Conservation (phyloP, 2,329 filamentous ascomycete genomes). For the Hypoxylon sp. region DNA sequence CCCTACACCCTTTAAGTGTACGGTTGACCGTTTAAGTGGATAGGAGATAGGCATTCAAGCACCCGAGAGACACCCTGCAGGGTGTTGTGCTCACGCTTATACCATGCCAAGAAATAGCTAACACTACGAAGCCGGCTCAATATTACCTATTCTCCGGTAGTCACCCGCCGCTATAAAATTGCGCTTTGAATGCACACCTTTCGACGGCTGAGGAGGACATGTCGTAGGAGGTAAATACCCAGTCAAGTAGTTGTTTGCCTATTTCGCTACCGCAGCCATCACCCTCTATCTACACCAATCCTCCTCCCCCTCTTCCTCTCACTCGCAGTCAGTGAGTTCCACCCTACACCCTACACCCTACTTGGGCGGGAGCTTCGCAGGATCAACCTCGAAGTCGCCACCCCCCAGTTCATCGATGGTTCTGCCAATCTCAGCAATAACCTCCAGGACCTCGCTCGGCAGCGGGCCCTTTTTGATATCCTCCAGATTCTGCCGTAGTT, state of each 20-base stretch:
- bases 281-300: not conserved
- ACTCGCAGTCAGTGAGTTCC: too few relatives aligned
- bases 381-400: slow-evolving; percentile 47
- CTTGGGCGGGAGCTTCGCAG: slow-evolving; percentile 20
- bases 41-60: not conserved
- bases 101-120: not conserved
- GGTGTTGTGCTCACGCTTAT: not conserved
- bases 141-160: not conserved
- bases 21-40: too few relatives aligned
- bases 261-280: not conserved
- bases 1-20: too few relatives aligned
- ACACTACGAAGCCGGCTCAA: not conserved
- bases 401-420: slow-evolving; percentile 25
- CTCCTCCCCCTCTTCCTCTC: too few relatives aligned
- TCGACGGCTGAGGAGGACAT: too few relatives aligned
- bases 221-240: too few relatives aligned
- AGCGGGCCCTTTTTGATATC: slow-evolving; percentile 23
- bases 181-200: not conserved
- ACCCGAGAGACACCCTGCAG: too few relatives aligned
- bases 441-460: slow-evolving; percentile 24
- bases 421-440: slow-evolving; percentile 17
- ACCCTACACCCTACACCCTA: slow-evolving; percentile 2
- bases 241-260: not conserved
- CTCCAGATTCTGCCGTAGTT: slow-evolving; percentile 10
- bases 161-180: not conserved